Base-by-base conservation (phyloP, 108 stramenopile genomes). In the Cyclotella kingstonii region DNA sequence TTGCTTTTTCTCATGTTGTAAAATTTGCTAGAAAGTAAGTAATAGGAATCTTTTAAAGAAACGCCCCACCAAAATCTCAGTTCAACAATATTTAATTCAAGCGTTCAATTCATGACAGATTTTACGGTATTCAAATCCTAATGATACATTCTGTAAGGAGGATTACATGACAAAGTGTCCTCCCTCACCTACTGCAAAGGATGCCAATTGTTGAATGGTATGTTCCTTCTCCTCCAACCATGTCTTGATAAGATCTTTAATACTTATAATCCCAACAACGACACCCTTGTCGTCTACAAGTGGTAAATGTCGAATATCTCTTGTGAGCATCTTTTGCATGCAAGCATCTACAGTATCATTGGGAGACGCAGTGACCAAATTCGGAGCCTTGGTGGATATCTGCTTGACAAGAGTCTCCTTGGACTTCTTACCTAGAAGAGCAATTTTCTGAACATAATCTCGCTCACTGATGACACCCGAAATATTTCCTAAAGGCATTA, bases 301-400 rank as follows among this genome's bases (percentile, higher is more conserved):
- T 1, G 93, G 95, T 63, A 96, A 69, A 73, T 96, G 95, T 46
- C 95, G 88, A 68, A 96, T 92, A 39, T 88, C 93, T 33, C 80
- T 79, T 21, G 71, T 70, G 26, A 96, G 64, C 95, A 96, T 96
- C 79, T 92, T 95, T 39, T 84, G 73, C 95, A 96, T 93, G 71
- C 95, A 96, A 11, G 58, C 60, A 51, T 93, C 84, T 36, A 95
- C 83, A 8, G 92, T 74, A 59, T 93, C 93, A 25, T 72, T 73
- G 18, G 84, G 86, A 22, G 65, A 59, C 33, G 85, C 95, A 15
- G 88, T 91, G 25, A 96, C 67, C 36, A 95, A 77, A 70, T 96
- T 95, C 29, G 81, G 74, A 29, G 63, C 81, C 46, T 70, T 81
- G 47, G 95, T 96, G 19, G 87, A 82, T 49, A 96, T 95, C 75